Percentiles rank a stretch among this genome's conserved stretches.
phyloP scores from a whole-genome alignment of 2,329 filamentous ascomycete species.

The Chaetomiaceae sp. region DNA sequence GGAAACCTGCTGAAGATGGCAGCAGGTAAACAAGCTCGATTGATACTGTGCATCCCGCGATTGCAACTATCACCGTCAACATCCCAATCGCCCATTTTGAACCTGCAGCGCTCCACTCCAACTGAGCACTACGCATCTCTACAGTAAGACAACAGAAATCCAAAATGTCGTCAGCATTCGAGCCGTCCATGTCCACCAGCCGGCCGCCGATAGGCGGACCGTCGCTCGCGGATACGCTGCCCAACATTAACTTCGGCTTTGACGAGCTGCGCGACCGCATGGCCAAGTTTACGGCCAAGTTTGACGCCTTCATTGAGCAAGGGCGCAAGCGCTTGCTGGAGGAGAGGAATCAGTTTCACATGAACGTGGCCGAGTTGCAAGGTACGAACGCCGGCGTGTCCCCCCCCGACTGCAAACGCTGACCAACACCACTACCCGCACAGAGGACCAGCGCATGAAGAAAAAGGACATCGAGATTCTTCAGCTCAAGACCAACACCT shows the following conservation, averaged over 20 bases:
- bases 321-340: conserved; percentile 84
- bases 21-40: conserved; percentile 20
- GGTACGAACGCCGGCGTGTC: conserved; percentile 46
- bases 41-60: not conserved
- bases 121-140: too few relatives aligned
- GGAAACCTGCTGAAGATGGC: conserved; percentile 20
- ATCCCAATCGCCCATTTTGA: not conserved
- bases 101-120: not conserved
- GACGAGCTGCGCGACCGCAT: conserved; percentile 93
- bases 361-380: conserved; percentile 83
- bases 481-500: conserved; percentile 61
- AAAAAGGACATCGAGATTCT: conserved; percentile 82
- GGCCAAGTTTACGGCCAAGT: conserved; percentile 82
- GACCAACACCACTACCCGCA: too few relatives aligned
- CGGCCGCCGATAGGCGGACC: conserved; percentile 50
- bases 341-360: conserved; percentile 88
- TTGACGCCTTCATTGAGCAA: conserved; percentile 90
- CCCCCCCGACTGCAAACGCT: too few relatives aligned
- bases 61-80: not conserved
- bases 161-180: conserved; percentile 56
- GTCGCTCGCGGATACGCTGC: conserved; percentile 71
- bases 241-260: conserved; percentile 90
- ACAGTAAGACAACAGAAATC: not conserved
- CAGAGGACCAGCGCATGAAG: conserved; percentile 89
- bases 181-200: conserved; percentile 62